Evolutionary conservation across 306 rosid genomes (phyloP).

Genomic region (Casuarina cunninghamiana): DNA sequence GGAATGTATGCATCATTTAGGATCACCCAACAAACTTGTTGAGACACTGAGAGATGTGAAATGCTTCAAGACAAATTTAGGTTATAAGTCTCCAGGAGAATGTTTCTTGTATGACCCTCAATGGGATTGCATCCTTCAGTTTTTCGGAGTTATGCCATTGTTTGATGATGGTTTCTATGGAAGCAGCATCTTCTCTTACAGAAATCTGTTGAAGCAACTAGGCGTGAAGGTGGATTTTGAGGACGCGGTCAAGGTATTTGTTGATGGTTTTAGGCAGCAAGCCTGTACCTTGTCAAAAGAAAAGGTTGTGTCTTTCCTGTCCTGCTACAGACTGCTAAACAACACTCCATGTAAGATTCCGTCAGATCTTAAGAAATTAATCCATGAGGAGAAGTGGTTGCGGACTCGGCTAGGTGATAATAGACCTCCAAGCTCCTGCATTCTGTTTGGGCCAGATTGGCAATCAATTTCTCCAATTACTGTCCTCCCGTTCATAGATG

Average conservation of each 20-base stretch:
- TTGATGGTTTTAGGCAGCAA: constrained; percentile 34
- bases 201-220: constrained; percentile 32
- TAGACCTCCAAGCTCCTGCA: constrained; percentile 53
- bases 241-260: constrained; percentile 41
- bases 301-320: constrained; percentile 48
- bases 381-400: constrained; percentile 51
- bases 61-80: constrained; percentile 59
- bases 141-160: constrained; percentile 49
- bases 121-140: constrained; percentile 68
- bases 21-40: constrained; percentile 20
- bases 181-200: constrained; percentile 23
- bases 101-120: constrained; percentile 51
- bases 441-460: constrained; percentile 66
- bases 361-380: constrained; percentile 18
- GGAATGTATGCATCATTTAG: constrained; percentile 25
- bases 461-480: constrained; percentile 53
- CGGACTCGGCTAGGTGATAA: constrained; percentile 44
- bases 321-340: constrained; percentile 41
- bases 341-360: constrained; percentile 29
- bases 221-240: constrained; percentile 65
- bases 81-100: constrained; percentile 48
- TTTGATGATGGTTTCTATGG: constrained; percentile 55
- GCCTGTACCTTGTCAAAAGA: constrained; percentile 41
- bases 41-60: constrained; percentile 23
- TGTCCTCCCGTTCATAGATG: constrained; percentile 70